Evolutionary conservation across 108 stramenopile species (phyloP).

Genomic region (Skeletonema menzelii): DNA sequence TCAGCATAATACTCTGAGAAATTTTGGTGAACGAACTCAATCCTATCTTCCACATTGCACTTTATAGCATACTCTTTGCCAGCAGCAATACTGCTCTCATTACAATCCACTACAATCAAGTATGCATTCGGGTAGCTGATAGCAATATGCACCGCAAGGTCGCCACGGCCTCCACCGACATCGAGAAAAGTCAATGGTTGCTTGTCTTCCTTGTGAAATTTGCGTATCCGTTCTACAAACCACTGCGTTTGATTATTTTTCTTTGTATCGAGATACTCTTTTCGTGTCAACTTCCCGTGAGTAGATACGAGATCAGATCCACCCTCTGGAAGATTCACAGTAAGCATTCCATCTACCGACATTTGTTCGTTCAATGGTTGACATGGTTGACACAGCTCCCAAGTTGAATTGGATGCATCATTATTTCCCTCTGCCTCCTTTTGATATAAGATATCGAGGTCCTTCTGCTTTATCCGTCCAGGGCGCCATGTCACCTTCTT

Average conservation of each 20-base stretch:
- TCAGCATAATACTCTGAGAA: constrained; percentile 49
- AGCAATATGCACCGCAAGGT: constrained; percentile 58
- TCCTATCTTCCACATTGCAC: constrained; percentile 19
- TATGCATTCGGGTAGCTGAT: constrained; percentile 25
- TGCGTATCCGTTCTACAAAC: constrained; percentile 42
- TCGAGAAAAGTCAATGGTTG: constrained; percentile 35
- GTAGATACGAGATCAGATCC: constrained; percentile 14
- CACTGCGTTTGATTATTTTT: constrained; percentile 56
- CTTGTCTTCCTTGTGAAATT: background rate
- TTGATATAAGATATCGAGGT: constrained; percentile 16
- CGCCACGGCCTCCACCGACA: constrained; percentile 68
- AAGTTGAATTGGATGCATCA: background rate
- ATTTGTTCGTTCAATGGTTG: background rate
- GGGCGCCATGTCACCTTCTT: background rate
- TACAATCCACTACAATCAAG: constrained; percentile 57
- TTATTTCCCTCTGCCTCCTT: constrained; percentile 16
- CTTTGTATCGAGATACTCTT: constrained; percentile 49
- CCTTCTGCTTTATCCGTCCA: constrained; percentile 8
- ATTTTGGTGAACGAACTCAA: constrained; percentile 16
- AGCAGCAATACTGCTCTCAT: constrained; percentile 51
- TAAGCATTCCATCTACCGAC: background rate
- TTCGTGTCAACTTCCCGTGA: constrained; percentile 42
- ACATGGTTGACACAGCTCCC: constrained; percentile 15
- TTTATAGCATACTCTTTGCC: constrained; percentile 29
- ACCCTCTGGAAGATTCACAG: constrained; percentile 23